Evolutionary conservation across 2,329 filamentous ascomycete genomes (phyloP).

Genomic region (Colletotrichum cordylinicola): DNA sequence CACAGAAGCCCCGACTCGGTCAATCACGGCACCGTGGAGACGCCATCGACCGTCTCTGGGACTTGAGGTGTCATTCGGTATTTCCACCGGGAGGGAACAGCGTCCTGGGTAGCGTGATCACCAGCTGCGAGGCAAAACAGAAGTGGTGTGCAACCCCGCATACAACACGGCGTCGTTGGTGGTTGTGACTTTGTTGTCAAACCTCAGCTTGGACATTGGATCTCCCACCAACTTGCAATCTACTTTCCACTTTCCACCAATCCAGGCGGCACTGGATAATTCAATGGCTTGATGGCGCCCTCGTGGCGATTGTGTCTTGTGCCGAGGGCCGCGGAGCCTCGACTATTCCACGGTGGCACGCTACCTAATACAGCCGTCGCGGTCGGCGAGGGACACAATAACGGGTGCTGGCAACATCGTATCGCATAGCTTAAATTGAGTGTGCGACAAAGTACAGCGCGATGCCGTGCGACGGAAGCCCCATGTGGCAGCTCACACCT

Average conservation of each 20-base stretch:
- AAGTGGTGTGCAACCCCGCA: slow-evolving; percentile 15
- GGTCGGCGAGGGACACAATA: background rate
- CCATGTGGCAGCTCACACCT: background rate
- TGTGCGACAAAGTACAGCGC: background rate
- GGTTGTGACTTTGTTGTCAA: background rate
- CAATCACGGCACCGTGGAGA: slow-evolving; percentile 4
- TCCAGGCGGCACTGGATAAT: background rate
- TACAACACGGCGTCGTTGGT: background rate
- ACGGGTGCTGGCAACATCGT: slow-evolving; percentile 11
- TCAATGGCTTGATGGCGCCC: background rate
- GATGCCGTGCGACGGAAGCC: slow-evolving; percentile 3
- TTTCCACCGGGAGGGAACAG: slow-evolving; percentile 16
- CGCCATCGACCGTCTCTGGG: background rate
- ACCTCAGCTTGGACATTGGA: background rate
- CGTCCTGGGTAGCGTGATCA: slow-evolving; percentile 21
- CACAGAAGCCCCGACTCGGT: slow-evolving; percentile 8
- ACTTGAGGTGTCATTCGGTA: slow-evolving; percentile 18
- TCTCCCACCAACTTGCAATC: background rate
- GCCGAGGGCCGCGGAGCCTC: background rate
- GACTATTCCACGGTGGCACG: background rate
- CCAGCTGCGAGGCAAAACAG: background rate
- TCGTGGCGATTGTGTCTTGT: background rate
- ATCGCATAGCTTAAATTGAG: slow-evolving; percentile 2
- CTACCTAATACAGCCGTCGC: background rate
- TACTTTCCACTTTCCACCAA: background rate